phyloP scores from a whole-genome alignment of 805 yeast species.

The Jamesozyma jinghongensis region DNA sequence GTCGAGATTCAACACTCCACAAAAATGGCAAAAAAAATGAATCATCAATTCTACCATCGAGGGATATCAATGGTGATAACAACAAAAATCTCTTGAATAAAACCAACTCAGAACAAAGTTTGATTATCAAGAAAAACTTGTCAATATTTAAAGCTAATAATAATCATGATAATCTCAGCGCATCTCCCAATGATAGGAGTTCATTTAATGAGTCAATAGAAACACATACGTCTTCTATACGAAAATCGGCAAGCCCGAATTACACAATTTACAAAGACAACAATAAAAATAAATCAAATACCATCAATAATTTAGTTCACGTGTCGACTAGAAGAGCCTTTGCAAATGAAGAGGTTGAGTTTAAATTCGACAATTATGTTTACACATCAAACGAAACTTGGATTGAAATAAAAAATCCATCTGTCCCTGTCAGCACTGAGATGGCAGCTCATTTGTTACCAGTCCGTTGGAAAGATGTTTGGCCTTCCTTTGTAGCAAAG shows the following conservation, averaged over 20 bases:
- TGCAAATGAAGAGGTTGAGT: constrained; percentile 3
- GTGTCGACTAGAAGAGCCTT: neutral
- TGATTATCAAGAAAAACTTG: constrained; percentile 9
- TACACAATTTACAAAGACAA: neutral
- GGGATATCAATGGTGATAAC: too few species aligned
- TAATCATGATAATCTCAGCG: neutral
- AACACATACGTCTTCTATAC: constrained; percentile 10
- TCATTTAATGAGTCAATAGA: constrained; percentile 9
- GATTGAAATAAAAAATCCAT: constrained; percentile 69
- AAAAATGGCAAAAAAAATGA: neutral
- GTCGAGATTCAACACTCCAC: neutral
- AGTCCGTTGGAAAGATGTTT: constrained; percentile 88
- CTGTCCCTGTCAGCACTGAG: constrained; percentile 50
- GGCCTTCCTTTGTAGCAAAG: constrained; percentile 60
- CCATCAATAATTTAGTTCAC: neutral
- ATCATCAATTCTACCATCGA: neutral
- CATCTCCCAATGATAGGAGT: constrained; percentile 2
- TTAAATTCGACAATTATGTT: constrained; percentile 1
- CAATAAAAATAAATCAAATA: too few species aligned
- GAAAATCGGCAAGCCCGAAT: neutral
- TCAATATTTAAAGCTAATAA: constrained; percentile 4
- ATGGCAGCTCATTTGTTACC: constrained; percentile 49
- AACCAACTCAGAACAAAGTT: neutral
- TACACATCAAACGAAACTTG: constrained; percentile 31
- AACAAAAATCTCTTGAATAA: neutral